These are phyloP conservation scores for Rhododendron simsii DNA, from an alignment of 148 eudicot genomes.

Conservation along the genomic window DNA sequence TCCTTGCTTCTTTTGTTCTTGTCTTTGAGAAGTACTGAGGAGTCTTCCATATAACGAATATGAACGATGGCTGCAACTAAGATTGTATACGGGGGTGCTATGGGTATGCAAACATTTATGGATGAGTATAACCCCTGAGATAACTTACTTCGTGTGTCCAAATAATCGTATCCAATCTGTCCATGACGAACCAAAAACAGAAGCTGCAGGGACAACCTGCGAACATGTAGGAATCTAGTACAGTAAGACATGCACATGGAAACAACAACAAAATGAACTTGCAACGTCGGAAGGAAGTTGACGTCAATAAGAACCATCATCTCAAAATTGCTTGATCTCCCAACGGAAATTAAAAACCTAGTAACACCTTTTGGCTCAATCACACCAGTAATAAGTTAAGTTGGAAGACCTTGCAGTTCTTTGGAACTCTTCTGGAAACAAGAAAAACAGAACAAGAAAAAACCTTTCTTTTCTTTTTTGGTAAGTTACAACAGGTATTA, in stretches of 20 bases:
- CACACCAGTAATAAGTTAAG: background rate
- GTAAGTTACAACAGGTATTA: background rate
- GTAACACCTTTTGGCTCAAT: background rate
- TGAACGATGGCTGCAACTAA: background rate
- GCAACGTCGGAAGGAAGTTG: background rate
- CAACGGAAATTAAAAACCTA: background rate
- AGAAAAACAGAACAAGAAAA: background rate
- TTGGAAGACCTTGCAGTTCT: background rate
- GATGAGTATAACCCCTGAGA: background rate
- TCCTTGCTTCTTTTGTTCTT: background rate
- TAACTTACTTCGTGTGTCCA: conserved; percentile 65
- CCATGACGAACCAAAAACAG: conserved; percentile 89
- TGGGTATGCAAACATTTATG: background rate
- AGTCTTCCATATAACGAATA: background rate
- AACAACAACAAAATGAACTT: conserved; percentile 4
- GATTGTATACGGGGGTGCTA: background rate
- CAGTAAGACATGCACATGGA: background rate
- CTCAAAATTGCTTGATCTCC: background rate
- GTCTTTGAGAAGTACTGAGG: background rate
- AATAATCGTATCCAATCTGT: conserved; percentile 79
- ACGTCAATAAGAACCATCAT: background rate
- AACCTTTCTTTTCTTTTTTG: background rate
- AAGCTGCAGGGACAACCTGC: conserved; percentile 84
- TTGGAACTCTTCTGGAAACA: background rate
- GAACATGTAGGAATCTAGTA: conserved; percentile 6